A percentile compares a stretch with the other conserved stretches of the same genome.
Evolutionary conservation across 352 stramenopile genomes (phyloP).

Genomic region (Thalassiosira exigua): DNA sequence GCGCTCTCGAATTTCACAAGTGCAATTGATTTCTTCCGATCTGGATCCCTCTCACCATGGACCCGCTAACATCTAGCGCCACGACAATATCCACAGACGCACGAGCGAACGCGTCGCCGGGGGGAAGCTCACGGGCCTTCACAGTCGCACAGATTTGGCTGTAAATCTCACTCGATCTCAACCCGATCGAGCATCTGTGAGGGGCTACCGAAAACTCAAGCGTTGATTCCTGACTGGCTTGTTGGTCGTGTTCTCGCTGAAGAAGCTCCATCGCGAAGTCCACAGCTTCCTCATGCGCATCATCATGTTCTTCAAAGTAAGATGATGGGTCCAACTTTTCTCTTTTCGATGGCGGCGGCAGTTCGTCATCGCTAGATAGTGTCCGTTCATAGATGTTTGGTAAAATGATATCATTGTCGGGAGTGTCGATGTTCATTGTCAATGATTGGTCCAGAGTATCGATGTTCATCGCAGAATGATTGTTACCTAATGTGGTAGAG

Average conservation of each 20-base stretch:
- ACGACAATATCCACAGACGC: slow-evolving; percentile 78
- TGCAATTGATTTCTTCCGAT: too few relatives aligned
- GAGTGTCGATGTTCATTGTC: slow-evolving; percentile 23
- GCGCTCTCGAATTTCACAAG: too few relatives aligned
- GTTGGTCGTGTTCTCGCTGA: slow-evolving; percentile 17
- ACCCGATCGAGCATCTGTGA: slow-evolving; percentile 42
- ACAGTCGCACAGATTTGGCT: slow-evolving; percentile 57
- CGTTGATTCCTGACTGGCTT: slow-evolving; percentile 14
- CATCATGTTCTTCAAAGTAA: slow-evolving; percentile 40
- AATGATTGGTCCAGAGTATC: neutral
- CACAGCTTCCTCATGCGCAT: slow-evolving; percentile 29
- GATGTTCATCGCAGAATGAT: neutral
- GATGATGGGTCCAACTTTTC: slow-evolving; percentile 14
- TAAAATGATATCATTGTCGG: neutral
- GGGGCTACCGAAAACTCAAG: slow-evolving; percentile 31
- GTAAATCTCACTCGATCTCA: slow-evolving; percentile 46
- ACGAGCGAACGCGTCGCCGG: slow-evolving; percentile 45
- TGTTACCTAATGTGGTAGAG: too few relatives aligned
- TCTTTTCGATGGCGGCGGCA: slow-evolving; percentile 20
- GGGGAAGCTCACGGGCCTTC: slow-evolving; percentile 47
- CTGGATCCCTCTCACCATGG: slow-evolving; percentile 64
- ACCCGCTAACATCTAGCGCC: slow-evolving; percentile 72
- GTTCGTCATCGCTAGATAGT: neutral
- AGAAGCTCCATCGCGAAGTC: slow-evolving; percentile 53
- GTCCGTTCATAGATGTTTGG: slow-evolving; percentile 3